These are phyloP conservation scores for Stagonosporopsis rhizophila DNA, from an alignment of 2,329 filamentous ascomycete genomes.

Conservation along the genomic window DNA sequence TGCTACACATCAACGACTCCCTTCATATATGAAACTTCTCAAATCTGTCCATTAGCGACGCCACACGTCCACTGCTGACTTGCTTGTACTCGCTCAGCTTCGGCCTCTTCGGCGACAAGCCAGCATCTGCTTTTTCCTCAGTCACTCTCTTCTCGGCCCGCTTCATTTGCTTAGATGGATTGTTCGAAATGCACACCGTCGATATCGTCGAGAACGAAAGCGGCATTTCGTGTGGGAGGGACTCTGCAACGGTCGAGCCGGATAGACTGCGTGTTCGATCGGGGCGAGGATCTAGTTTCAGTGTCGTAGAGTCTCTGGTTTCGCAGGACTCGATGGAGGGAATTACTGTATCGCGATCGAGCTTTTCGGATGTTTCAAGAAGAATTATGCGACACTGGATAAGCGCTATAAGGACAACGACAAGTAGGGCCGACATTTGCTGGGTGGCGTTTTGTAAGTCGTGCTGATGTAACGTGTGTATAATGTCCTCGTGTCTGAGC, in stretches of 20 bases:
- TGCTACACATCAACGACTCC: neutral
- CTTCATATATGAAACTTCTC: constrained; percentile 11
- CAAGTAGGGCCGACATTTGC: neutral
- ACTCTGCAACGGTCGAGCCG: constrained; percentile 7
- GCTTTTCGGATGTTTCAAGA: neutral
- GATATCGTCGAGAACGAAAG: neutral
- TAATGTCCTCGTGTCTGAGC: neutral
- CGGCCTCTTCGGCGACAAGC: neutral
- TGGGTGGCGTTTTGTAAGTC: neutral
- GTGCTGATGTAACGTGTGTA: neutral
- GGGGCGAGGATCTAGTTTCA: neutral
- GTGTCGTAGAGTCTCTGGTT: neutral
- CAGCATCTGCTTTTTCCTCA: neutral
- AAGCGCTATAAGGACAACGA: neutral
- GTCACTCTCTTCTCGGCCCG: constrained; percentile 6
- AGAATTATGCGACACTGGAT: neutral
- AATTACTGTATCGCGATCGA: neutral
- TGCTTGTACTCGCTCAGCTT: constrained; percentile 5
- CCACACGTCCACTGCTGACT: constrained; percentile 11
- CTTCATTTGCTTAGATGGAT: neutral
- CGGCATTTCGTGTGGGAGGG: neutral
- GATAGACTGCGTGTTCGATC: constrained; percentile 8
- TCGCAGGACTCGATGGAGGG: neutral
- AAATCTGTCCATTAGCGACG: constrained; percentile 13
- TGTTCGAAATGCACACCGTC: neutral